phyloP scores from a whole-genome alignment of 345 rosid genomes.

The Euphorbia lathyris region DNA sequence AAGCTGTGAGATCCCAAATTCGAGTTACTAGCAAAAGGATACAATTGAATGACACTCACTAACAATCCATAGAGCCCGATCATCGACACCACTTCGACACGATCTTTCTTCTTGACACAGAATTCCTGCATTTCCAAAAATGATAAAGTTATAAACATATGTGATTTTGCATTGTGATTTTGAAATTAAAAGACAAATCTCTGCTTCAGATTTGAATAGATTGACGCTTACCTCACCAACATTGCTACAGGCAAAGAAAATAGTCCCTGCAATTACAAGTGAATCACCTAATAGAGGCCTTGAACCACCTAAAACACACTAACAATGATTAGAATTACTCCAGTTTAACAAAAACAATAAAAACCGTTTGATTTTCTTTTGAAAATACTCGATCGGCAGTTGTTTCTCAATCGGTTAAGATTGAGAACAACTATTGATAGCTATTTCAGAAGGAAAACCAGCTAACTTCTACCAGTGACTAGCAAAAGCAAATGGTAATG shows the following conservation, averaged over 20 bases:
- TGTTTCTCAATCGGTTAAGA: too few relatives aligned
- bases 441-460: too few relatives aligned
- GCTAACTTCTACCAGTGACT: too few relatives aligned
- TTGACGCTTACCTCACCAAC: slow-evolving; percentile 55
- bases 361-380: too few relatives aligned
- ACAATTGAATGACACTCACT: slow-evolving; percentile 45
- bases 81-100: slow-evolving; percentile 50
- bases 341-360: neutral
- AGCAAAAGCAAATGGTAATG: too few relatives aligned
- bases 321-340: too few relatives aligned
- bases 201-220: slow-evolving; percentile 3
- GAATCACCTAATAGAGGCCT: slow-evolving; percentile 46
- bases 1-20: too few relatives aligned
- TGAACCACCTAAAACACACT: slow-evolving; percentile 43
- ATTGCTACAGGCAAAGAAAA: slow-evolving; percentile 53
- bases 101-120: slow-evolving; percentile 51
- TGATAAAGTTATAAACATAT: neutral
- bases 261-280: slow-evolving; percentile 43
- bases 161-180: too few relatives aligned
- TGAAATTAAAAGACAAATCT: too few relatives aligned
- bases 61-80: slow-evolving; percentile 46
- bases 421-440: too few relatives aligned
- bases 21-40: slow-evolving; percentile 29
- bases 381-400: too few relatives aligned
- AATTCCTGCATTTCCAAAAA: slow-evolving; percentile 45